Evolutionary conservation across 2,329 filamentous ascomycete genomes (phyloP).

Genomic region (Phaeomoniella chlamydospora): DNA sequence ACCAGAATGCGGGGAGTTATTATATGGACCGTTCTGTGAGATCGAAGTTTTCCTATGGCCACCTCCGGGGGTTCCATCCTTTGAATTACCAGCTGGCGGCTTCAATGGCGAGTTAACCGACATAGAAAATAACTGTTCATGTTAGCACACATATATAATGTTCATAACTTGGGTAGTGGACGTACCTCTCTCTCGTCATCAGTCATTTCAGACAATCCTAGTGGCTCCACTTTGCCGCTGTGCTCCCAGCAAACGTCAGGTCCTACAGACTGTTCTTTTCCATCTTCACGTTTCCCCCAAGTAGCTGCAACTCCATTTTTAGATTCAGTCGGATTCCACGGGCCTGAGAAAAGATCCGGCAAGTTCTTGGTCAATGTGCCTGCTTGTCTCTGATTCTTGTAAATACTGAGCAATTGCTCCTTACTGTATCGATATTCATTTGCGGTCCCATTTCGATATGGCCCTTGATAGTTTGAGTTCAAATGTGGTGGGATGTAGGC

Average conservation of each 20-base stretch:
- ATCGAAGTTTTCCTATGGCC: constrained; percentile 72
- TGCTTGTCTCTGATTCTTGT: constrained; percentile 41
- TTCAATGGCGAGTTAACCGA: constrained; percentile 94
- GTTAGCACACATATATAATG: constrained; percentile 8
- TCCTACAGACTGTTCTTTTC: constrained; percentile 58
- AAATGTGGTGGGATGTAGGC: constrained; percentile 49
- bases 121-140: constrained; percentile 54
- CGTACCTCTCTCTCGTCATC: constrained; percentile 51
- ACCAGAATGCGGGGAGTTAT: constrained; percentile 58
- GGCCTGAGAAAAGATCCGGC: constrained; percentile 53
- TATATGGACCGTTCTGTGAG: constrained; percentile 49
- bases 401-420: constrained; percentile 66
- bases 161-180: constrained; percentile 7
- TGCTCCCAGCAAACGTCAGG: constrained; percentile 89
- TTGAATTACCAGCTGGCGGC: constrained; percentile 52
- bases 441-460: constrained; percentile 38
- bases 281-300: constrained; percentile 68
- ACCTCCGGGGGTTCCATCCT: constrained; percentile 42
- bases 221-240: constrained; percentile 52
- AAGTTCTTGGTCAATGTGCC: constrained; percentile 44
- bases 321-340: constrained; percentile 62
- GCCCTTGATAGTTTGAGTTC: constrained; percentile 33
- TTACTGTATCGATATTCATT: constrained; percentile 55
- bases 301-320: constrained; percentile 40
- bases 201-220: constrained; percentile 59